A percentile compares a stretch with the other conserved stretches of the same genome.
Evolutionary conservation across 257 asterid genomes (phyloP).

Genomic region (Leptodermis oblonga): DNA sequence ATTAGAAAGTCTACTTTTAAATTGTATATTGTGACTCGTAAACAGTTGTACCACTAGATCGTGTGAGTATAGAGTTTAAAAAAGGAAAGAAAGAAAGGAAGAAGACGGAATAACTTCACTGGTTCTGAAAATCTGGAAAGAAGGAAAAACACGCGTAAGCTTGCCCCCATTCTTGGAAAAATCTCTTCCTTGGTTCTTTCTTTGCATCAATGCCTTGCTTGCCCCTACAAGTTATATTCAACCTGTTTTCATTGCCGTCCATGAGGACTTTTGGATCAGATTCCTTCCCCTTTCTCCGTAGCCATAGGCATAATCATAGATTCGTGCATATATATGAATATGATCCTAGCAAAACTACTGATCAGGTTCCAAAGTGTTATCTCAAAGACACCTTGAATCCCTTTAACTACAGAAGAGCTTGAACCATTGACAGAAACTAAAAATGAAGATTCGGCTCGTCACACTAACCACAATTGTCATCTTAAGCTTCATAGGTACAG

Average conservation of each 20-base stretch:
- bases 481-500: slow-evolving; percentile 41
- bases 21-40: too few species aligned
- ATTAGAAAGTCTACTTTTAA: too few species aligned
- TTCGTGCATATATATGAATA: not conserved
- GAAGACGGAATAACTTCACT: not conserved
- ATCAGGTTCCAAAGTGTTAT: not conserved
- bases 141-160: not conserved
- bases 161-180: not conserved
- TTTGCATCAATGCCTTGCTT: slow-evolving; percentile 16
- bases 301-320: not conserved
- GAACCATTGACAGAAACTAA: not conserved
- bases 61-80: too few species aligned
- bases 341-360: not conserved
- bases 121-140: not conserved
- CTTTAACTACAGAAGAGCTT: not conserved
- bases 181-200: not conserved
- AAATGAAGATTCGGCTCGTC: slow-evolving; percentile 31
- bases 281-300: not conserved
- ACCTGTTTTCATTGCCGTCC: slow-evolving; percentile 7
- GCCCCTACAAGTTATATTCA: slow-evolving; percentile 1
- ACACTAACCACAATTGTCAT: slow-evolving; percentile 19
- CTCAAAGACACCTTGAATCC: not conserved
- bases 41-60: too few species aligned
- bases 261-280: slow-evolving; percentile 9
- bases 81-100: not conserved